These are phyloP conservation scores for Leucoagaricus sp. DNA, from an alignment of 1,284 basidiomycete species.

Conservation along the genomic window DNA sequence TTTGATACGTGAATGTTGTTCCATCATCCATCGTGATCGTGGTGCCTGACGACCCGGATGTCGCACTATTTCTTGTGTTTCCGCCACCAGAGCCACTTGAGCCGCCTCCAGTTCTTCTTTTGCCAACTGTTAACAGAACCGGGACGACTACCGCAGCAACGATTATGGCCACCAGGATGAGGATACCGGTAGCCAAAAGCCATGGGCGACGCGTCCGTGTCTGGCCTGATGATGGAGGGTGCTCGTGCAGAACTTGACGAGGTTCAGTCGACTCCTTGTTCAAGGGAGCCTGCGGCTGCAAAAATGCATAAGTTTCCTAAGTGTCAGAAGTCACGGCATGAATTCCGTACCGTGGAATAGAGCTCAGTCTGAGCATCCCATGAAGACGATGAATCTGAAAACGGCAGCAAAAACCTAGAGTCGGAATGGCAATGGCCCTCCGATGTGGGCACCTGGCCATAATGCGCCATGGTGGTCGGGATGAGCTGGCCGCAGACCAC, in stretches of 20 bases:
- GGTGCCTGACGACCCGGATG: conserved; percentile 56
- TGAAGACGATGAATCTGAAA: not conserved
- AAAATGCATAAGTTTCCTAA: too few relatives aligned
- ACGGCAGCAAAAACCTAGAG: not conserved
- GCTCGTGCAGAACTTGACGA: not conserved
- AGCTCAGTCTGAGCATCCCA: conserved; percentile 11
- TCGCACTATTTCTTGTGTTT: conserved; percentile 16
- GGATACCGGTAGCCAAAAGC: conserved; percentile 21
- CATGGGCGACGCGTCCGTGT: not conserved
- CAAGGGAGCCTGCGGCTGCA: not conserved
- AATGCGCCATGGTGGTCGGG: conserved; percentile 22
- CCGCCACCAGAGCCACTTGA: conserved; percentile 15
- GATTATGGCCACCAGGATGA: conserved; percentile 24
- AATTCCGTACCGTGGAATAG: conserved; percentile 5
- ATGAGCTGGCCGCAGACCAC: not conserved
- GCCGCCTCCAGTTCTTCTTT: conserved; percentile 2
- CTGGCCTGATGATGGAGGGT: not conserved
- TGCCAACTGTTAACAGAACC: conserved; percentile 18
- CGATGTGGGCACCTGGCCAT: conserved; percentile 18
- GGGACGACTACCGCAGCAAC: conserved; percentile 30
- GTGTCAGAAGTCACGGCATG: not conserved
- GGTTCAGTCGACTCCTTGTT: not conserved
- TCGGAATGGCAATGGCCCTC: conserved; percentile 19
- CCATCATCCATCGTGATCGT: conserved; percentile 65
- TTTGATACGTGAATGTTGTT: conserved; percentile 68